Evolutionary conservation across 805 yeast species (phyloP).

Genomic region (Pichia pseudocactophila): DNA sequence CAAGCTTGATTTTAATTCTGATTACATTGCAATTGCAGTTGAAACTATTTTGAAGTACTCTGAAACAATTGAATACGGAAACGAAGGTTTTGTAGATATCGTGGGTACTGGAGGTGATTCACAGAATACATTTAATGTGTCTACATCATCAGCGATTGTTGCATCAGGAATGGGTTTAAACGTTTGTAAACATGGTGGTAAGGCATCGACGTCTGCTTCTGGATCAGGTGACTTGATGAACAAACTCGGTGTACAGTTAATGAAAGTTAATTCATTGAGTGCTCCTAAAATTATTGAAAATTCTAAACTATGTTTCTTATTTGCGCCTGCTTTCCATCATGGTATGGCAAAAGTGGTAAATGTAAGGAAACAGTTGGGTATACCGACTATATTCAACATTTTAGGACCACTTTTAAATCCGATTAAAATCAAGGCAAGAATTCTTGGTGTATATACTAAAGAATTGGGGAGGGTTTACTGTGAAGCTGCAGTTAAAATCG

Average conservation of each 20-base stretch:
- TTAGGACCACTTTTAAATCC: slow-evolving; percentile 94
- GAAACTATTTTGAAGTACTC: slow-evolving; percentile 61
- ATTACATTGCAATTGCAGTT: slow-evolving; percentile 80
- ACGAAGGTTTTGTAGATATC: slow-evolving; percentile 63
- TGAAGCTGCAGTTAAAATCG: slow-evolving; percentile 61
- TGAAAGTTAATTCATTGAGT: slow-evolving; percentile 52
- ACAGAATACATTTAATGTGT: slow-evolving; percentile 92
- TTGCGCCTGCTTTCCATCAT: slow-evolving; percentile 92
- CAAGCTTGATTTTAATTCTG: slow-evolving; percentile 74
- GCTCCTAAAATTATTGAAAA: slow-evolving; percentile 50
- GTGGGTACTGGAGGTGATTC: slow-evolving; percentile 99
- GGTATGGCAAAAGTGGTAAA: slow-evolving; percentile 80
- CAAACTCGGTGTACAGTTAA: slow-evolving; percentile 74
- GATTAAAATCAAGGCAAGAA: slow-evolving; percentile 66
- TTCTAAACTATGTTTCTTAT: slow-evolving; percentile 55
- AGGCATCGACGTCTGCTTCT: slow-evolving; percentile 85
- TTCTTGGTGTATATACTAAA: slow-evolving; percentile 83
- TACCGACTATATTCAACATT: slow-evolving; percentile 90
- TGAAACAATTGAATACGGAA: slow-evolving; percentile 37
- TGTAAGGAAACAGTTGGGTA: slow-evolving; percentile 68
- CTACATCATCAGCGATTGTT: slow-evolving; percentile 89
- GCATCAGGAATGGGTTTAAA: slow-evolving; percentile 81
- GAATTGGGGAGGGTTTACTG: slow-evolving; percentile 78
- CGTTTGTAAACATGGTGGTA: slow-evolving; percentile 95
- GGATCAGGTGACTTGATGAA: slow-evolving; percentile 89